Evolutionary conservation across 1,284 basidiomycete species (phyloP), one percentile per base, ranked within the genome.

Genomic region (Leccinum pachyderme): DNA sequence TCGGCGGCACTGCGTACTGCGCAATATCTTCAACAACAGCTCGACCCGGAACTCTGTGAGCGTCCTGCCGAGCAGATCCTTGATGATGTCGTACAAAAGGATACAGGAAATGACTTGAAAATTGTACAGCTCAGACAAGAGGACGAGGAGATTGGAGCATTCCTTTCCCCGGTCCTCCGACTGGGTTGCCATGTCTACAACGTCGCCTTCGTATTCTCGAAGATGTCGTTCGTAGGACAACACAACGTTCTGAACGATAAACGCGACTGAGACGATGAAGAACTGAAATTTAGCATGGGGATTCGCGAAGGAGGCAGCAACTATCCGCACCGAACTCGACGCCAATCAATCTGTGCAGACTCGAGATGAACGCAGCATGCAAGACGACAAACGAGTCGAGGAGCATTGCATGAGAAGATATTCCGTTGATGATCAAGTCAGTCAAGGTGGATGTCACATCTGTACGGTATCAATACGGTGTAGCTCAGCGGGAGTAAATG

Each of bases 81-180:
- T 86, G 60, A 99, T 87, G 49, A 98, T 71, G 68, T 98, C 96
- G 72, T 95, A 98, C 44, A 98, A 76, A 18, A 99, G 79, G 4
- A 89, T 78, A 56, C 87, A 92, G 1, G 93, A 93, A 46, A 98
- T 82, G 25, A 98, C 91, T 71, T 93, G 91, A 66, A 98, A 92
- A 70, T 98, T 98, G 77, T 98, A 98, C 35, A 99, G 75, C 68
- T 98, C 93, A 3, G 93, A 91, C 24, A 98, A 76, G 8, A 99
- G 80, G 0, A 93, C 84, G 32, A 95, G 80, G 29, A 99, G 75
- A 70, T 99, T 99, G 15, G 90, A 85, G 58, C 87, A 88, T 70
- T 97, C 92, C 72, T 98, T 98, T 31, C 89, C 88, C 8, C 74
- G 64, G 7, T 75, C 72, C 37, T 72, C 72, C 27, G 61, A 15